Percentiles rank a stretch among this genome's conserved stretches.
Conservation (phyloP, 441 rosid species). For the Melastoma candidum region DNA sequence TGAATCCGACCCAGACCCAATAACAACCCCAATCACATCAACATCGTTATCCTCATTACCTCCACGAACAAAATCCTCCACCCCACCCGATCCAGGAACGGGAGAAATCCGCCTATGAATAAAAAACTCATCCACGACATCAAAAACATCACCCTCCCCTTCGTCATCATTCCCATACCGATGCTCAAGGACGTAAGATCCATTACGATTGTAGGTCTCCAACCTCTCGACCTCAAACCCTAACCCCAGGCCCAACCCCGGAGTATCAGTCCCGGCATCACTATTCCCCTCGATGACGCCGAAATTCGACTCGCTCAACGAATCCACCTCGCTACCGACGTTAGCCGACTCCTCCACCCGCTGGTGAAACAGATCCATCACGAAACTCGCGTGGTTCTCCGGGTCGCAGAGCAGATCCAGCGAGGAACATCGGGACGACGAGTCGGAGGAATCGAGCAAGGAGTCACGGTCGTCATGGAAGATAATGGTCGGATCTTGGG, state of each 20-base stretch:
- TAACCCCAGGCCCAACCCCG: slow-evolving; percentile 38
- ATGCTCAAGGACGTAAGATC: neutral
- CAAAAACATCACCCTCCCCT: slow-evolving; percentile 16
- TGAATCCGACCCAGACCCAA: slow-evolving; percentile 41
- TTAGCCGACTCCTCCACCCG: slow-evolving; percentile 29
- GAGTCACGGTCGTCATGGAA: slow-evolving; percentile 28
- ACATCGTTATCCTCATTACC: slow-evolving; percentile 10
- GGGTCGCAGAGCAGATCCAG: slow-evolving; percentile 16
- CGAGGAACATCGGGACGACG: neutral
- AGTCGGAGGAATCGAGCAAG: slow-evolving; percentile 22
- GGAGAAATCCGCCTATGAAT: slow-evolving; percentile 30
- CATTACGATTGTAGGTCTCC: slow-evolving; percentile 7
- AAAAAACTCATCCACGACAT: slow-evolving; percentile 26
- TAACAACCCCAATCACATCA: slow-evolving; percentile 19
- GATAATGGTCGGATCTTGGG: slow-evolving; percentile 7
- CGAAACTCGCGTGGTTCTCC: slow-evolving; percentile 51
- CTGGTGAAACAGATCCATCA: slow-evolving; percentile 75
- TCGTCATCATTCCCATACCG: slow-evolving; percentile 18
- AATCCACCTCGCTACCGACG: slow-evolving; percentile 10
- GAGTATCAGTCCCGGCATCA: slow-evolving; percentile 28
- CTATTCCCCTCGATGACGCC: slow-evolving; percentile 33
- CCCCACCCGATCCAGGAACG: slow-evolving; percentile 9
- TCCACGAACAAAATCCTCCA: slow-evolving; percentile 23
- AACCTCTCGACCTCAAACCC: slow-evolving; percentile 32
- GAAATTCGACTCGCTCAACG: slow-evolving; percentile 30